These are phyloP conservation scores for Arachis monticola DNA, from an alignment of 331 rosid species.

Conservation along the genomic window DNA sequence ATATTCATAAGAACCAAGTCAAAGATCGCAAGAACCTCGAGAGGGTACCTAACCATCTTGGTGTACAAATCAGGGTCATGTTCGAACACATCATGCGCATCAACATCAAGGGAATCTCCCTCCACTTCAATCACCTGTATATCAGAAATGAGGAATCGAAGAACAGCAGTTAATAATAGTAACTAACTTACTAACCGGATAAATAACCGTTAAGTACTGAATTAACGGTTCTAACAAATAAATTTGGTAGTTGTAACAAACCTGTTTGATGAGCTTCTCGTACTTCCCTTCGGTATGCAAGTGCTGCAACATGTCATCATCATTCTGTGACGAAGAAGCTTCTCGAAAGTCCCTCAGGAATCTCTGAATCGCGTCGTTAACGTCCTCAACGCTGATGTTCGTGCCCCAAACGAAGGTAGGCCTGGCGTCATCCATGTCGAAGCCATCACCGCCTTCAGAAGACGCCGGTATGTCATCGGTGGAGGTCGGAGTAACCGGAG, in stretches of 20 bases:
- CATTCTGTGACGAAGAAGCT: constrained; percentile 55
- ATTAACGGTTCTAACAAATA: neutral
- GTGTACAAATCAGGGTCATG: constrained; percentile 89
- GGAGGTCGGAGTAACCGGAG: constrained; percentile 72
- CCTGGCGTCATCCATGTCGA: constrained; percentile 72
- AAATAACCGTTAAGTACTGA: neutral
- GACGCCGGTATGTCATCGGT: constrained; percentile 74
- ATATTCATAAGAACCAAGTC: constrained; percentile 95
- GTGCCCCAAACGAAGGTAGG: constrained; percentile 97
- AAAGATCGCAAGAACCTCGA: constrained; percentile 93
- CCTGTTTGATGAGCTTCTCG: constrained; percentile 63
- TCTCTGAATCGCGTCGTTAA: constrained; percentile 76
- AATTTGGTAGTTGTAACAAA: constrained; percentile 17
- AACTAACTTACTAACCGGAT: neutral
- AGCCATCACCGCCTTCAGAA: constrained; percentile 87
- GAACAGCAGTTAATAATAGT: neutral
- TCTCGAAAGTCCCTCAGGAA: constrained; percentile 80
- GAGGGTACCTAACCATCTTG: constrained; percentile 93
- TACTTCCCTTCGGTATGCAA: constrained; percentile 71
- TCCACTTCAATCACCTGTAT: constrained; percentile 66
- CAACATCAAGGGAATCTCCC: constrained; percentile 79
- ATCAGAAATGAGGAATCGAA: too few species aligned
- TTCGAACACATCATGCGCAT: constrained; percentile 82
- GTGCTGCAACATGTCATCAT: constrained; percentile 45
- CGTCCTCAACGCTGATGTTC: constrained; percentile 90